phyloP scores from a whole-genome alignment of 495 filamentous ascomycete species.

The Rostrohypoxylon terebratum region DNA sequence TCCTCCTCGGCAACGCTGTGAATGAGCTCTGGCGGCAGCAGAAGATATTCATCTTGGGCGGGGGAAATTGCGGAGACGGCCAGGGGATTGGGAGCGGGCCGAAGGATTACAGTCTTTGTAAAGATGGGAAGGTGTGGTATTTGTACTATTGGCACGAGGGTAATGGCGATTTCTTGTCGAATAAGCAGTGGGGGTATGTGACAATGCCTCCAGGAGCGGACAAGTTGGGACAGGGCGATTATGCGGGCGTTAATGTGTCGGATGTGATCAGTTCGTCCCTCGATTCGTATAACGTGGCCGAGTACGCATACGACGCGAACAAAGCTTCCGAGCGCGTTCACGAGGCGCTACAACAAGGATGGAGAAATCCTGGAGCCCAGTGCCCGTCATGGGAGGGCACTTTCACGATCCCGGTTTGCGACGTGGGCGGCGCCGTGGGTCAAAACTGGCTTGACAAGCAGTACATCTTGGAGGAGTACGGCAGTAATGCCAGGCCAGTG shows the following conservation, averaged over 20 bases:
- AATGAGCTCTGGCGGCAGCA: conserved; percentile 30
- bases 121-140: conserved; percentile 21
- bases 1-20: conserved; percentile 19
- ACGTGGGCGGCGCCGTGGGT: neutral
- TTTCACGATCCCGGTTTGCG: conserved; percentile 14
- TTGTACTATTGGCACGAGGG: conserved; percentile 34
- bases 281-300: conserved; percentile 28
- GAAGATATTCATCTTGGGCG: conserved; percentile 28
- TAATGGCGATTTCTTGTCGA: conserved; percentile 20
- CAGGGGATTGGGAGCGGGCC: conserved; percentile 22
- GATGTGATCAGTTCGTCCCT: conserved; percentile 28
- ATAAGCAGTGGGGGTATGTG: conserved; percentile 22
- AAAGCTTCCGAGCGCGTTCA: conserved; percentile 17
- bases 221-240: conserved; percentile 12
- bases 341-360: conserved; percentile 1
- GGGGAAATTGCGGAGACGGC: conserved; percentile 21
- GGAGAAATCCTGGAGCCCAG: conserved; percentile 13
- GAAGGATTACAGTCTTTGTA: conserved; percentile 18
- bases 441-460: neutral
- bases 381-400: conserved; percentile 5
- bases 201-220: conserved; percentile 23
- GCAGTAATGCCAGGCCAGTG: neutral
- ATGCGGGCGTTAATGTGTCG: neutral
- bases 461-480: conserved; percentile 1
- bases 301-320: conserved; percentile 25